A percentile compares a stretch with the other conserved stretches of the same genome.
Evolutionary conservation across 176 grass and related monocot genomes (phyloP).

Genomic region (Musa schizocarpa): DNA sequence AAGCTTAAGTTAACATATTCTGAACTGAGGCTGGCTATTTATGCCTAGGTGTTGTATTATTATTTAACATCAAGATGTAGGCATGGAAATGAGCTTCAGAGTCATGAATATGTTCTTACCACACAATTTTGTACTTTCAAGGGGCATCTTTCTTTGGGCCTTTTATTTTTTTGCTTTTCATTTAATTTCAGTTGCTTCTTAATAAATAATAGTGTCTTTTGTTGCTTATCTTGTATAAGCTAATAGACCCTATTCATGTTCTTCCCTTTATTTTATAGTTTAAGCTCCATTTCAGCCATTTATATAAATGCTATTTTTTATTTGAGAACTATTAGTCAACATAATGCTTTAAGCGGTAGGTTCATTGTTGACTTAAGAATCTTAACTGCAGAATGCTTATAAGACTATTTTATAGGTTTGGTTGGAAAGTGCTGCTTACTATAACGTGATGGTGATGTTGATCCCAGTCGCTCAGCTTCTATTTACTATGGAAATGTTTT

Average conservation of each 20-base stretch:
- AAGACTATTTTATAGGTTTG: neutral
- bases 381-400: neutral
- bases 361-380: neutral
- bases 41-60: neutral
- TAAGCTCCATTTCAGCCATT: neutral
- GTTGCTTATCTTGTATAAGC: neutral
- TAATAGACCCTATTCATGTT: neutral
- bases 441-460: too few species aligned
- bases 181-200: neutral
- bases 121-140: neutral
- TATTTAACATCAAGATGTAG: neutral
- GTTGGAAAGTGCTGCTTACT: neutral
- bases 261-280: neutral
- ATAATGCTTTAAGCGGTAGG: neutral
- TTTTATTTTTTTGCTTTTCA: neutral
- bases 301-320: neutral
- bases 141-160: neutral
- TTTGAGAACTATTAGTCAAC: neutral
- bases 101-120: neutral
- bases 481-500: neutral
- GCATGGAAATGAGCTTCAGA: neutral
- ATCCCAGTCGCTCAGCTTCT: neutral
- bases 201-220: neutral
- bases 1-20: slow-evolving; percentile 26
- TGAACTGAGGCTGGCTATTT: too few species aligned